Evolutionary conservation across 768 basidiomycete genomes (phyloP).

Genomic region (Mycena rebaudengoi): DNA sequence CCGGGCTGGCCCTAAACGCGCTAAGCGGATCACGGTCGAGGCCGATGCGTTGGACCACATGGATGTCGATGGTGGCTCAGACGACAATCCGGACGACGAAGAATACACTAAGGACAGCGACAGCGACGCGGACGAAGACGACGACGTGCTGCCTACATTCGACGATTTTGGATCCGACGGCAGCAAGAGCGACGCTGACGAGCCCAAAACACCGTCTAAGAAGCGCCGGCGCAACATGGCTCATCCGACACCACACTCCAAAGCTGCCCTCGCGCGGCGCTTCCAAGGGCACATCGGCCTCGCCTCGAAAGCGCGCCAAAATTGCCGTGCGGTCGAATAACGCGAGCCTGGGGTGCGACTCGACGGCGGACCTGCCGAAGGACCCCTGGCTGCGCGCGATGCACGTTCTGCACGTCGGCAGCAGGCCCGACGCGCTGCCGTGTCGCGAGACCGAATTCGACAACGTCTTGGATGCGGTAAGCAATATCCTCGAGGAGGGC

Average conservation of each 20-base stretch:
- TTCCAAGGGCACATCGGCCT: constrained; percentile 26
- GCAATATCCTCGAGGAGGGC: constrained; percentile 89
- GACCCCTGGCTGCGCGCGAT: constrained; percentile 90
- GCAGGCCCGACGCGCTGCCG: constrained; percentile 88
- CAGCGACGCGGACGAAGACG: constrained; percentile 32
- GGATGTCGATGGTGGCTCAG: too few species aligned
- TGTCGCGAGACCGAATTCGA: constrained; percentile 89
- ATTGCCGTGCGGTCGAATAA: constrained; percentile 13
- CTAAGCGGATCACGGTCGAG: constrained; percentile 16
- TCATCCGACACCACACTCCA: constrained; percentile 80
- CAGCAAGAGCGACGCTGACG: constrained; percentile 37
- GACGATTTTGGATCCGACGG: constrained; percentile 44
- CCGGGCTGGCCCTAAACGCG: constrained; percentile 4
- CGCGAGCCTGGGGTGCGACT: constrained; percentile 34
- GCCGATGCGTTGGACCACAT: too few species aligned
- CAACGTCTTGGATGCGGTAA: constrained; percentile 76
- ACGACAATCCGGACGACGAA: constrained; percentile 15
- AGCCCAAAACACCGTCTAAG: constrained; percentile 62
- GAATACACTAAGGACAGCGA: constrained; percentile 17
- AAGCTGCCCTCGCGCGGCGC: constrained; percentile 67
- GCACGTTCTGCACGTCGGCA: constrained; percentile 92
- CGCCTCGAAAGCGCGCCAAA: constrained; percentile 37
- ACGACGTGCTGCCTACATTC: constrained; percentile 28
- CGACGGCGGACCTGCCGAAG: constrained; percentile 61
- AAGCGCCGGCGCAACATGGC: constrained; percentile 48